Evolutionary conservation across 495 filamentous ascomycete genomes (phyloP).

Genomic region (Penicilliopsis zonata): DNA sequence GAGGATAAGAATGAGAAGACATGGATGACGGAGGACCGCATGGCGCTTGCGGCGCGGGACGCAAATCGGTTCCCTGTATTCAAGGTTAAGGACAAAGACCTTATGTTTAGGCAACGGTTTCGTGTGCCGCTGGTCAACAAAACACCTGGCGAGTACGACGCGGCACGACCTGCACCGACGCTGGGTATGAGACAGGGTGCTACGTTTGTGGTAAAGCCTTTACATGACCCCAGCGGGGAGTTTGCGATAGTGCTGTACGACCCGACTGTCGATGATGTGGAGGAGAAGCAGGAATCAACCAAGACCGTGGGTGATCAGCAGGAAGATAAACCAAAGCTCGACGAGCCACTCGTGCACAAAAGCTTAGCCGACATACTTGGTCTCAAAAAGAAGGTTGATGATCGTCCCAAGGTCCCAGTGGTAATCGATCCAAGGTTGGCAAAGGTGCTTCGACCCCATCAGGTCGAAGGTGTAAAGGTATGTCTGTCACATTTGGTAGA

Average conservation of each 20-base stretch:
- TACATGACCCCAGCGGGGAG: slow-evolving; percentile 92
- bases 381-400: slow-evolving; percentile 77
- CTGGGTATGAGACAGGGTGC: slow-evolving; percentile 77
- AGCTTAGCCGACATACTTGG: slow-evolving; percentile 94
- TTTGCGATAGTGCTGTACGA: slow-evolving; percentile 96
- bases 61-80: slow-evolving; percentile 86
- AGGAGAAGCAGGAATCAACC: slow-evolving; percentile 36
- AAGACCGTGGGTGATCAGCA: slow-evolving; percentile 39
- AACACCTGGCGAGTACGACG: slow-evolving; percentile 53
- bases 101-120: slow-evolving; percentile 72
- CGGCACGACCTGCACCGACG: slow-evolving; percentile 68
- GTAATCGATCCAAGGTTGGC: slow-evolving; percentile 89
- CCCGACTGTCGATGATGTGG: slow-evolving; percentile 82
- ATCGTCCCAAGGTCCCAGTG: slow-evolving; percentile 79
- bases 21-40: slow-evolving; percentile 79
- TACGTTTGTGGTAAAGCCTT: slow-evolving; percentile 74
- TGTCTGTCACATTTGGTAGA: slow-evolving; percentile 1
- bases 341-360: slow-evolving; percentile 79
- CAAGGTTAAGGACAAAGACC: slow-evolving; percentile 76
- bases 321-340: slow-evolving; percentile 44
- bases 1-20: slow-evolving; percentile 63
- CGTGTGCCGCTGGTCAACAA: slow-evolving; percentile 81
- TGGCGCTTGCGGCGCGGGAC: slow-evolving; percentile 78
- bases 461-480: slow-evolving; percentile 92
- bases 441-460: slow-evolving; percentile 91